A percentile compares a stretch with the other conserved stretches of the same genome.
Evolutionary conservation across 2,329 filamentous ascomycete genomes (phyloP).

Genomic region (Trichocomaceae sp.): DNA sequence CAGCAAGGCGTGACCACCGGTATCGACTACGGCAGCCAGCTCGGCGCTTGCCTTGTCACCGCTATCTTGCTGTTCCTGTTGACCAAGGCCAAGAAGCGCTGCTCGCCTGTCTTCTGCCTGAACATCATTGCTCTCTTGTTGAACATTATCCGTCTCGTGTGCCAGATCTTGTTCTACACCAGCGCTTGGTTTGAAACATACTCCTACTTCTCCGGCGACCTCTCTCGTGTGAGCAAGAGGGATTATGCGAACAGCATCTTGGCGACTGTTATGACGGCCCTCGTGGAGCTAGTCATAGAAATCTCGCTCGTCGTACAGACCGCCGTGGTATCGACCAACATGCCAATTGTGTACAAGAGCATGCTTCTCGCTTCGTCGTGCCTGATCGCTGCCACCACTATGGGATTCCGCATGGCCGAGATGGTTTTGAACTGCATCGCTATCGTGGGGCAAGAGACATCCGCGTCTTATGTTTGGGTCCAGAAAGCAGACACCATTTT

Average conservation of each 20-base stretch:
- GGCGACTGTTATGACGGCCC: slow-evolving; percentile 43
- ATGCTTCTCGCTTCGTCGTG: slow-evolving; percentile 44
- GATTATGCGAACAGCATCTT: slow-evolving; percentile 45
- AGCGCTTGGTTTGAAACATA: slow-evolving; percentile 59
- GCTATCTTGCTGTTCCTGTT: slow-evolving; percentile 60
- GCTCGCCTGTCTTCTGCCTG: slow-evolving; percentile 58
- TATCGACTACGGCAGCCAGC: slow-evolving; percentile 64
- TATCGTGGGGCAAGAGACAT: slow-evolving; percentile 29
- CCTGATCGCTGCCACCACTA: slow-evolving; percentile 45
- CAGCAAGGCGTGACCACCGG: slow-evolving; percentile 43
- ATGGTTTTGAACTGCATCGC: slow-evolving; percentile 44
- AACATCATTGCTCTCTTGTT: slow-evolving; percentile 56
- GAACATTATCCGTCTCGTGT: slow-evolving; percentile 50
- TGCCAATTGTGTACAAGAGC: slow-evolving; percentile 37
- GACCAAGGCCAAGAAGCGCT: slow-evolving; percentile 59
- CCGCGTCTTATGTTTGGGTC: slow-evolving; percentile 33
- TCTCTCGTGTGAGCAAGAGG: slow-evolving; percentile 39
- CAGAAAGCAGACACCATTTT: slow-evolving; percentile 44
- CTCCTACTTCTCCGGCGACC: slow-evolving; percentile 51
- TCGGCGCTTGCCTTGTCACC: slow-evolving; percentile 62
- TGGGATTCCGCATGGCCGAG: slow-evolving; percentile 49
- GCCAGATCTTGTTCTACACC: slow-evolving; percentile 49
- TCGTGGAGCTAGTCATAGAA: slow-evolving; percentile 52
- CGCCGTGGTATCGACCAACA: slow-evolving; percentile 54
- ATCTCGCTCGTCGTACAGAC: slow-evolving; percentile 57